phyloP scores from a whole-genome alignment of 2,329 filamentous ascomycete genomes.

The Aspergillus ochraceus region DNA sequence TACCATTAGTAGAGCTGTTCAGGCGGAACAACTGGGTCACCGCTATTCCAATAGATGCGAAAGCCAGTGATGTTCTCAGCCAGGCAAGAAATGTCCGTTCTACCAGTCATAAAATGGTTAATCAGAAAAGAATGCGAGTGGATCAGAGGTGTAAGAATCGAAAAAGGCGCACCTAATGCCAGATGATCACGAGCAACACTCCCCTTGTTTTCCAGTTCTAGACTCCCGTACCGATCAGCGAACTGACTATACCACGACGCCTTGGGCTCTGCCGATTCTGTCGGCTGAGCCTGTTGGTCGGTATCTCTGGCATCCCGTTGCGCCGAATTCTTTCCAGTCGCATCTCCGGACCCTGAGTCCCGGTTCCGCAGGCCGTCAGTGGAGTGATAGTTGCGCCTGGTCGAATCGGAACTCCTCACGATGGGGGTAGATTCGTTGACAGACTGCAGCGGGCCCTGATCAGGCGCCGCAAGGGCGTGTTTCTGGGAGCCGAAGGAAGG shows the following conservation, averaged over 20 bases:
- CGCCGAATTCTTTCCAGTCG: constrained; percentile 11
- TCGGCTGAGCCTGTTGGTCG: constrained; percentile 6
- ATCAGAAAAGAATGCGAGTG: neutral
- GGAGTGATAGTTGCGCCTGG: constrained; percentile 33
- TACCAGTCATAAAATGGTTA: constrained; percentile 24
- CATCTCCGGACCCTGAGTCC: constrained; percentile 12
- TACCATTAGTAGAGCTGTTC: constrained; percentile 48
- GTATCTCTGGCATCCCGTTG: constrained; percentile 6
- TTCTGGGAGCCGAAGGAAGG: constrained; percentile 24
- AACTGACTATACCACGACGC: constrained; percentile 49
- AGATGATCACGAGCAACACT: constrained; percentile 66
- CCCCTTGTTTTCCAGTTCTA: constrained; percentile 67
- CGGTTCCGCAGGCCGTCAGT: constrained; percentile 25
- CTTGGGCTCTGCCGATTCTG: constrained; percentile 16
- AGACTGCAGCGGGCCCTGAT: constrained; percentile 15
- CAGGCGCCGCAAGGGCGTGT: constrained; percentile 20
- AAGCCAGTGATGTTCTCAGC: constrained; percentile 65
- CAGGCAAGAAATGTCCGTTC: constrained; percentile 69
- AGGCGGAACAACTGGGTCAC: constrained; percentile 67
- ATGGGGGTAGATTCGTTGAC: constrained; percentile 36
- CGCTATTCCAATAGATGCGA: constrained; percentile 66
- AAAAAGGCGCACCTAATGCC: constrained; percentile 53
- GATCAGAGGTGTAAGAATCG: neutral
- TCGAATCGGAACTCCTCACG: constrained; percentile 22
- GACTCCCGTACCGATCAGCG: constrained; percentile 60